These are phyloP conservation scores for Amniculicola lignicola DNA, from an alignment of 495 filamentous ascomycete genomes.

Conservation along the genomic window DNA sequence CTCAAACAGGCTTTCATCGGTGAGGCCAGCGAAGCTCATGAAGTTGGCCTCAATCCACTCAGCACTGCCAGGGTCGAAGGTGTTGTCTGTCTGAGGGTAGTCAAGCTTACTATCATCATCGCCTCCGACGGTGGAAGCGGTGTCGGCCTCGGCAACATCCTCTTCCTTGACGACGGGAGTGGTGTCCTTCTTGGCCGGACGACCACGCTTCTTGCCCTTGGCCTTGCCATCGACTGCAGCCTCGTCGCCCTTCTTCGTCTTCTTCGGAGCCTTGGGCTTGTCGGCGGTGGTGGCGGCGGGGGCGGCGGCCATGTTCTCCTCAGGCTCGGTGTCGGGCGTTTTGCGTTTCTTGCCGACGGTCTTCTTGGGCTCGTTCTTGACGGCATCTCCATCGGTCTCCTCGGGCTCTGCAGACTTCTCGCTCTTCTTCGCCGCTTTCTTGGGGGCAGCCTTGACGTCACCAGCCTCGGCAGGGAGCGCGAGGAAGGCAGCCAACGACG, in stretches of 20 bases:
- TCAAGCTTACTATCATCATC: too few relatives aligned
- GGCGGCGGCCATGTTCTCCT: neutral
- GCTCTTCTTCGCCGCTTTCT: neutral
- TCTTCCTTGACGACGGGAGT: neutral
- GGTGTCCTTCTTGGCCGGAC: conserved; percentile 1
- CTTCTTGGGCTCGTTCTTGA: neutral
- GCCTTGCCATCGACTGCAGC: neutral
- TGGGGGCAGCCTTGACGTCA: neutral
- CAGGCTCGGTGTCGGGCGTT: too few relatives aligned
- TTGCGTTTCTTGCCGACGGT: too few relatives aligned
- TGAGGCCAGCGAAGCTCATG: too few relatives aligned
- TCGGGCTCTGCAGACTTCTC: neutral
- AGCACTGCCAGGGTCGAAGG: too few relatives aligned
- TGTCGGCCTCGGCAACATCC: neutral
- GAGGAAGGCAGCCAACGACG: conserved; percentile 13
- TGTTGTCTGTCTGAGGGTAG: too few relatives aligned
- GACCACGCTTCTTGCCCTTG: neutral
- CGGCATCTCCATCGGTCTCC: neutral
- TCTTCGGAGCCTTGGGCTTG: neutral
- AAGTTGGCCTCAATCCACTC: too few relatives aligned
- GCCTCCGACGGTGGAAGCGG: too few relatives aligned
- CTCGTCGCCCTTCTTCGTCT: neutral
- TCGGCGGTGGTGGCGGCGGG: neutral
- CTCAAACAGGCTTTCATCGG: too few relatives aligned
- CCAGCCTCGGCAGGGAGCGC: conserved; percentile 6